phyloP scores from a whole-genome alignment of 2,329 filamentous ascomycete species.

The Blastomyces silverae region DNA sequence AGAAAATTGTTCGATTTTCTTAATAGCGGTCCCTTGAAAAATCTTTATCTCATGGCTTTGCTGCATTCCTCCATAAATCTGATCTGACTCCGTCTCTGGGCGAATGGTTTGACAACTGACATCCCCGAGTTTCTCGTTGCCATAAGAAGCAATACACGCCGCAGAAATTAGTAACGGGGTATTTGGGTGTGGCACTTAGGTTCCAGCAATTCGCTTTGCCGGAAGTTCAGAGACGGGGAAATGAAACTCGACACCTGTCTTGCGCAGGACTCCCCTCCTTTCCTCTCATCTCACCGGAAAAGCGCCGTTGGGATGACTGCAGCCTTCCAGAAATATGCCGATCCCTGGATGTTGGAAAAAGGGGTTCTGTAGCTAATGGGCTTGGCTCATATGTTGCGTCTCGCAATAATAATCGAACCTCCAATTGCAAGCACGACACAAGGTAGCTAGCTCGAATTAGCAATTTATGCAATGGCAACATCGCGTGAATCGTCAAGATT shows the following conservation, averaged over 20 bases:
- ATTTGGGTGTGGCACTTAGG: background rate
- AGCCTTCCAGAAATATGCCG: background rate
- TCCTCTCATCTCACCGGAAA: background rate
- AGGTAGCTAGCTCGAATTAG: background rate
- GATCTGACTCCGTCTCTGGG: background rate
- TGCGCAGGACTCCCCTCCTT: background rate
- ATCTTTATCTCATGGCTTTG: background rate
- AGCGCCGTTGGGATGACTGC: background rate
- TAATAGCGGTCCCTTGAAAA: background rate
- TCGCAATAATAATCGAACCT: background rate
- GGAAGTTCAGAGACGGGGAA: background rate
- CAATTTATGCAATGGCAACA: background rate
- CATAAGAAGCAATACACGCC: background rate
- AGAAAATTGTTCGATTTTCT: background rate
- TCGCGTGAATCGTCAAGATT: background rate
- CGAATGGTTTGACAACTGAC: background rate
- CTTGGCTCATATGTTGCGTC: background rate
- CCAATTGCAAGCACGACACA: slow-evolving; percentile 1
- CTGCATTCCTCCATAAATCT: background rate
- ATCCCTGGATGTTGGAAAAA: background rate
- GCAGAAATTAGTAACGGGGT: background rate
- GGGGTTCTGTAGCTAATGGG: background rate
- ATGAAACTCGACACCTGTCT: background rate
- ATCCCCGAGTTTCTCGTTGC: background rate
- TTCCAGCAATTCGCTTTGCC: background rate